Percentiles rank a stretch among this genome's conserved stretches.
Conservation (phyloP, 106 monocot species). For the Dendrobium nobile region DNA sequence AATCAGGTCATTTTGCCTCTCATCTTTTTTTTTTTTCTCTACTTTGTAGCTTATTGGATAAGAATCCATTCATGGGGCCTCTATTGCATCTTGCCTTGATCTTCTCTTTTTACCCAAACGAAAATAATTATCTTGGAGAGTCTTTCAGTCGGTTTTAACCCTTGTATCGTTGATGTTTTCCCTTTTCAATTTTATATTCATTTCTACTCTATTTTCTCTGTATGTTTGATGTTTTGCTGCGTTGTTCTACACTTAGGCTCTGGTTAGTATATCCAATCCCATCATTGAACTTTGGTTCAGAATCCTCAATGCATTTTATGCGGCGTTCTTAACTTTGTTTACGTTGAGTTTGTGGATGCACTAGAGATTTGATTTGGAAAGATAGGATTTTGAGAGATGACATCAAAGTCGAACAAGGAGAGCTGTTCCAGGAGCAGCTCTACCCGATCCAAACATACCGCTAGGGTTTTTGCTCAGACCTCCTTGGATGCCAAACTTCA, state of each 20-base stretch:
- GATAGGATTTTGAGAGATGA: slow-evolving; percentile 24
- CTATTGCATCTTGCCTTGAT: neutral
- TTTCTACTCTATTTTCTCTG: neutral
- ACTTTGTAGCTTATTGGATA: neutral
- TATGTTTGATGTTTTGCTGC: neutral
- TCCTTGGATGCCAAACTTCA: slow-evolving; percentile 65
- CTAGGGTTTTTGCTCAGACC: slow-evolving; percentile 50
- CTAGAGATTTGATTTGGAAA: neutral
- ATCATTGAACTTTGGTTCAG: neutral
- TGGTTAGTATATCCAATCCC: too few relatives aligned
- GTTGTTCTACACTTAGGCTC: too few relatives aligned
- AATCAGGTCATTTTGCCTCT: neutral
- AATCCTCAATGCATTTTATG: neutral
- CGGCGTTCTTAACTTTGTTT: neutral
- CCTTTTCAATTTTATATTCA: neutral
- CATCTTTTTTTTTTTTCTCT: neutral
- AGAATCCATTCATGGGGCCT: neutral
- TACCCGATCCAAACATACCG: slow-evolving; percentile 44
- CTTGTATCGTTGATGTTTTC: too few relatives aligned
- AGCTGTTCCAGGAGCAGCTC: slow-evolving; percentile 54
- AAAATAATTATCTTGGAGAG: neutral
- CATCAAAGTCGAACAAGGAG: slow-evolving; percentile 41
- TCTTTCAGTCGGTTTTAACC: too few relatives aligned
- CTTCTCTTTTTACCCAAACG: neutral
- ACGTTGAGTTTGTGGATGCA: neutral